A percentile compares a stretch with the other conserved stretches of the same genome.
phyloP scores from a whole-genome alignment of 73 alveolate genomes.

The Paramecium octaurelia region DNA sequence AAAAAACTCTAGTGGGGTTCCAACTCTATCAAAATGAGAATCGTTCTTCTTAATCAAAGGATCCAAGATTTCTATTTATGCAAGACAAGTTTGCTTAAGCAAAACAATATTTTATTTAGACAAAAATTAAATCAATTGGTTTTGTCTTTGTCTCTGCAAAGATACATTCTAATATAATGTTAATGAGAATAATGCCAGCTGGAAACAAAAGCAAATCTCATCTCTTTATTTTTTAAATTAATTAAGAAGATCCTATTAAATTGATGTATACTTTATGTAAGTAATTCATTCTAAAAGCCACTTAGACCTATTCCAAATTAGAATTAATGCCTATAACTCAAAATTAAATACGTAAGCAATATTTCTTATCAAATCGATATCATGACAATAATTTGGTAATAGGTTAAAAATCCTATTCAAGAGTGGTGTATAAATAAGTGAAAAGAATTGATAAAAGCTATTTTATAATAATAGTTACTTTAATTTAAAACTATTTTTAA shows the following conservation, averaged over 20 bases:
- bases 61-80: background rate
- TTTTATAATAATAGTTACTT: background rate
- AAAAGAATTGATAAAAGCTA: background rate
- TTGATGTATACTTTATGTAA: background rate
- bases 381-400: background rate
- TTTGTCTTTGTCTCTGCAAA: background rate
- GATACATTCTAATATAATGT: background rate
- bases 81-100: background rate
- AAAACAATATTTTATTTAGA: background rate
- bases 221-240: background rate
- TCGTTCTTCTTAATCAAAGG: background rate
- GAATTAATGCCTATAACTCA: background rate
- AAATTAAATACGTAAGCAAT: background rate
- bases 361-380: background rate
- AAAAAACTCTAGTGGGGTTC: background rate
- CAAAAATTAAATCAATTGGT: background rate
- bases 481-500: background rate
- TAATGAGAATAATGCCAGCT: background rate
- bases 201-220: background rate
- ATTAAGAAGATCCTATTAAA: background rate
- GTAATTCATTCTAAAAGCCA: background rate
- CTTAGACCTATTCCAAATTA: background rate
- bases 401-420: background rate
- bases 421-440: constrained; percentile 7
- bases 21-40: background rate